phyloP scores from a whole-genome alignment of 192 early-diverging fungal species.

The Backusella circina region DNA sequence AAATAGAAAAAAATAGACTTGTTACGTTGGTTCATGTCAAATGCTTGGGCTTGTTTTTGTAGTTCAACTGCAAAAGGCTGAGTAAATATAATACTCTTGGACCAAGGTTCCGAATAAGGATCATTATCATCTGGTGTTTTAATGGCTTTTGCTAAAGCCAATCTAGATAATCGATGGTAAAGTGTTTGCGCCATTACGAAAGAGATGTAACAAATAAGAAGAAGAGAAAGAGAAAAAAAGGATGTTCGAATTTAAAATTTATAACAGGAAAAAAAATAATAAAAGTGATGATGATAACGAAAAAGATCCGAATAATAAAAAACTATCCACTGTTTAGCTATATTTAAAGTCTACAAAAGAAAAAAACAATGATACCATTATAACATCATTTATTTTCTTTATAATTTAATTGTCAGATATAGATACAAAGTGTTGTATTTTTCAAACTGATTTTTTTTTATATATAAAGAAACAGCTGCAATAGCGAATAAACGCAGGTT shows the following conservation, averaged over 20 bases:
- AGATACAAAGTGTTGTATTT: not conserved
- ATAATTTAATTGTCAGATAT: not conserved
- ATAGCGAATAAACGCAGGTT: not conserved
- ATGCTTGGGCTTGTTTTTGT: not conserved
- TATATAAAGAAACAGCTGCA: not conserved
- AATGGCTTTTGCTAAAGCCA: constrained; percentile 28
- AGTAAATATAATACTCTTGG: constrained; percentile 28
- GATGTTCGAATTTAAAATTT: not conserved
- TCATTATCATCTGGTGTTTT: constrained; percentile 17
- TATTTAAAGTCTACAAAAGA: not conserved
- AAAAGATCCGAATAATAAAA: not conserved
- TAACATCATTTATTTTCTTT: not conserved
- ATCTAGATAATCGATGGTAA: constrained; percentile 17
- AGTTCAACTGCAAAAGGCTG: constrained; percentile 1
- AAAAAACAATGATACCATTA: not conserved
- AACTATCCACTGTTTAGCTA: not conserved
- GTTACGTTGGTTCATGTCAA: not conserved
- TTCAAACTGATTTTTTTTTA: not conserved
- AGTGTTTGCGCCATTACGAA: not conserved
- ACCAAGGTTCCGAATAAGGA: constrained; percentile 21
- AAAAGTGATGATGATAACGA: not conserved
- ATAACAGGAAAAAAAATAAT: not conserved
- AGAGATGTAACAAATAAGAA: not conserved
- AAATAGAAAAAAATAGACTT: not conserved
- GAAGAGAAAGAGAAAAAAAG: not conserved